Conservation (phyloP, 495 filamentous ascomycete genomes). For the Pyrenula aspistea region DNA sequence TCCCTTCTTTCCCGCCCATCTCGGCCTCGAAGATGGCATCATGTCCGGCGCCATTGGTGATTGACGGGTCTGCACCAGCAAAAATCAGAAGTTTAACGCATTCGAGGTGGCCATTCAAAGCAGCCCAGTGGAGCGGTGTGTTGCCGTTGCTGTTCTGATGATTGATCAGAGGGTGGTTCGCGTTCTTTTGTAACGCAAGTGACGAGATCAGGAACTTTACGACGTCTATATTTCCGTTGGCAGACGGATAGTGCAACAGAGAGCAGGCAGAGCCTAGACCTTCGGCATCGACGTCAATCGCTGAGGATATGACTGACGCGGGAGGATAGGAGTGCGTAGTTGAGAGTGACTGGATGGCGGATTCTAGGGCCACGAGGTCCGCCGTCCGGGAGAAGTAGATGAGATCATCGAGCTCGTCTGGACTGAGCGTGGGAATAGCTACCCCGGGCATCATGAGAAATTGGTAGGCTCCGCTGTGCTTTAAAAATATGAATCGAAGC, state of each 20-base stretch:
- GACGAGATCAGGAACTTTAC: constrained; percentile 35
- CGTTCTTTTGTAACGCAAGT: constrained; percentile 14
- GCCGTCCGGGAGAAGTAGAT: constrained; percentile 71
- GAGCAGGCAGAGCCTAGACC: constrained; percentile 41
- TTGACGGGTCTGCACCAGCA: constrained; percentile 59
- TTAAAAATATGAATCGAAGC: no score
- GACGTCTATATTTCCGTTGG: constrained; percentile 65
- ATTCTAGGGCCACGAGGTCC: constrained; percentile 57
- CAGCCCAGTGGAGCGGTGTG: constrained; percentile 85
- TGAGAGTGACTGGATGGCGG: constrained; percentile 43
- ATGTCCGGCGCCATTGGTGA: constrained; percentile 71
- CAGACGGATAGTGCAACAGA: constrained; percentile 76
- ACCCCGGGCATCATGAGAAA: background rate
- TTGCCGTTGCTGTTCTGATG: constrained; percentile 67
- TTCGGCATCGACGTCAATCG: constrained; percentile 56
- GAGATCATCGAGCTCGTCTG: constrained; percentile 78
- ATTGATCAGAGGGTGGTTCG: constrained; percentile 39
- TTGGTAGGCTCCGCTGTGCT: no score
- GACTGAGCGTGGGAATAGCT: constrained; percentile 29
- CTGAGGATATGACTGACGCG: constrained; percentile 46
- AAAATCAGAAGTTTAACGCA: constrained; percentile 64
- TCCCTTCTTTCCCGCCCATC: constrained; percentile 52
- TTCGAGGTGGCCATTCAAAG: constrained; percentile 72
- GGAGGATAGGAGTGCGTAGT: constrained; percentile 37
- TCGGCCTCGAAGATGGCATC: constrained; percentile 80